Percentiles rank a stretch among this genome's conserved stretches.
These are phyloP conservation scores for Conticribra guillardii DNA, from an alignment of 108 stramenopile genomes.

Conservation along the genomic window DNA sequence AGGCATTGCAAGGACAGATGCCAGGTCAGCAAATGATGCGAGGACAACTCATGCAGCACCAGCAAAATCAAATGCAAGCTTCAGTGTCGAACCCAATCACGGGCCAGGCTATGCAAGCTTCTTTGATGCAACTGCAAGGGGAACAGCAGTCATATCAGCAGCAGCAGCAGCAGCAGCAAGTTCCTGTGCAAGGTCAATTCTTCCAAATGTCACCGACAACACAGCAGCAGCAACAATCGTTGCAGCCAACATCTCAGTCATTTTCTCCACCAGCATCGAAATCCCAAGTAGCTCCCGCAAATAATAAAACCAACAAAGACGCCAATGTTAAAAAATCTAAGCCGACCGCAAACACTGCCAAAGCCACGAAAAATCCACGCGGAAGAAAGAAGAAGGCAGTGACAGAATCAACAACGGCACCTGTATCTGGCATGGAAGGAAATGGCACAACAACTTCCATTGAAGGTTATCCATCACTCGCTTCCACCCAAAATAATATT, in stretches of 20 bases:
- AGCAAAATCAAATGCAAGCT: conserved; percentile 4
- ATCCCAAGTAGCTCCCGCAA: too few species aligned
- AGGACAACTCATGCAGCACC: neutral
- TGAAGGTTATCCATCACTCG: too few species aligned
- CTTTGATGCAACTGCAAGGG: too few species aligned
- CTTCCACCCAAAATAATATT: too few species aligned
- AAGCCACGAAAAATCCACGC: neutral
- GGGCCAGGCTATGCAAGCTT: too few species aligned
- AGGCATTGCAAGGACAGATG: neutral
- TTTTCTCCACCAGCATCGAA: too few species aligned
- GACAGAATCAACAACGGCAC: too few species aligned
- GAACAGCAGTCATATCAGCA: too few species aligned
- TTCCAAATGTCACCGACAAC: conserved; percentile 5
- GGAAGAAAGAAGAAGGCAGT: conserved; percentile 2
- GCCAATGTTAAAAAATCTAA: neutral
- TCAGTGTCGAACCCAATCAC: conserved; percentile 1
- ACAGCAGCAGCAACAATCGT: conserved; percentile 9
- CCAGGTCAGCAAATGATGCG: neutral
- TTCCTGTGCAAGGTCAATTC: neutral
- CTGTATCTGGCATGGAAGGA: too few species aligned
- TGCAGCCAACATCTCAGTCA: too few species aligned
- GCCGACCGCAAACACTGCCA: neutral
- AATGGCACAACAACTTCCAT: too few species aligned
- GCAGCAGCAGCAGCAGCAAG: conserved; percentile 14
- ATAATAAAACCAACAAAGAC: too few species aligned